Conservation (phyloP, 768 basidiomycete species). For the Pilatotrama ljubarskyi region DNA sequence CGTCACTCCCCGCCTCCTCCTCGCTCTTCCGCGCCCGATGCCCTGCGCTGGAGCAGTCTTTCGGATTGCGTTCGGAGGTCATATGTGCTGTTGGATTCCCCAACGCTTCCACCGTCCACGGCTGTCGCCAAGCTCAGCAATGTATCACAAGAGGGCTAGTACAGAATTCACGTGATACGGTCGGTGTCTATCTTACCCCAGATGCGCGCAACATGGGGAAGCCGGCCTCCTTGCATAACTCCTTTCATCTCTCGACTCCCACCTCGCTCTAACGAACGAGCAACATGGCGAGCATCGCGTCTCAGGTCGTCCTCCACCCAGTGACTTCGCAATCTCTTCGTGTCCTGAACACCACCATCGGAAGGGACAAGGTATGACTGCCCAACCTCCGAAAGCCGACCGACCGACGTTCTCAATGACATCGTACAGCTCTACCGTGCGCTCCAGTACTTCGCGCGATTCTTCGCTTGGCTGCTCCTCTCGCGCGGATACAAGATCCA, state of each 20-base stretch:
- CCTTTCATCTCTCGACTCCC: neutral
- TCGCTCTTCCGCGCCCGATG: neutral
- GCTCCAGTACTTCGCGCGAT: constrained; percentile 86
- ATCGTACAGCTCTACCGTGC: constrained; percentile 75
- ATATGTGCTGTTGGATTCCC: neutral
- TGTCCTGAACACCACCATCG: constrained; percentile 77
- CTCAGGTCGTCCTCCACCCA: constrained; percentile 87
- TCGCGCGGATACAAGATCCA: constrained; percentile 67
- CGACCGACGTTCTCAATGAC: neutral
- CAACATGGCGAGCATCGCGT: constrained; percentile 48
- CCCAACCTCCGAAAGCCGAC: neutral
- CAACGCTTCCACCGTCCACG: neutral
- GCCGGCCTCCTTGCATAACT: neutral
- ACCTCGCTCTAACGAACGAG: neutral
- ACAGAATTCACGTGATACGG: constrained; percentile 31
- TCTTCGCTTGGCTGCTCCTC: constrained; percentile 82
- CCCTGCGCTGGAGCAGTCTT: neutral
- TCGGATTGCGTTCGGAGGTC: constrained; percentile 12
- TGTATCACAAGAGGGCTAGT: constrained; percentile 19
- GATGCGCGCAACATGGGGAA: constrained; percentile 15
- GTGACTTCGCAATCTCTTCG: constrained; percentile 72
- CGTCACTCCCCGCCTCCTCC: neutral
- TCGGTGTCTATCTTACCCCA: constrained; percentile 17
- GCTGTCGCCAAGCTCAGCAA: neutral
- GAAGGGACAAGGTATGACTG: constrained; percentile 80